Evolutionary conservation across 331 rosid species (phyloP).

Genomic region (Acacia pycnantha): DNA sequence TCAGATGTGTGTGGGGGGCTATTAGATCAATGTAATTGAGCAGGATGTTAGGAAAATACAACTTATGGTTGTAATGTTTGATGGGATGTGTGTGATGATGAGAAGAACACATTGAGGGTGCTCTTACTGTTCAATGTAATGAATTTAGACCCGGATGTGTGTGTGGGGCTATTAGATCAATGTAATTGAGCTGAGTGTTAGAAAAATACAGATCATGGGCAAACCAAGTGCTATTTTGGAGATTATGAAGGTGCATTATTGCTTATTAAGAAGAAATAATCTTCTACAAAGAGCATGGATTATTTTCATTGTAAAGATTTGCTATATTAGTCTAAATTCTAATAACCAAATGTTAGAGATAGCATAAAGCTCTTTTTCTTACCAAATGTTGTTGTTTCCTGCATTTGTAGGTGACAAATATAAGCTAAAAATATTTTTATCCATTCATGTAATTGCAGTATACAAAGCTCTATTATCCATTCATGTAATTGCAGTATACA

Average conservation of each 20-base stretch:
- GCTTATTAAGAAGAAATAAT: neutral
- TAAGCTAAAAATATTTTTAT: slow-evolving; percentile 4
- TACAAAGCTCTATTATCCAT: neutral
- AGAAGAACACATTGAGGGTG: neutral
- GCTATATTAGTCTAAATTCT: neutral
- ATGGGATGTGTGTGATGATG: slow-evolving; percentile 23
- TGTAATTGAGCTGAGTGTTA: too few relatives aligned
- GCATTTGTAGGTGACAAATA: neutral
- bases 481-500: slow-evolving; percentile 12
- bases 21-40: neutral
- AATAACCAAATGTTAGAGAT: neutral
- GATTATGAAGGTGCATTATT: slow-evolving; percentile 2
- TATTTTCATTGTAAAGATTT: neutral
- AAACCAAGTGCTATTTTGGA: slow-evolving; percentile 26
- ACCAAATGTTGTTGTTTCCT: neutral
- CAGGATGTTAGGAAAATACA: neutral
- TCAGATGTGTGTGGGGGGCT: neutral
- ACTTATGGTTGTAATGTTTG: neutral
- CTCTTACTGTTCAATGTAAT: too few relatives aligned
- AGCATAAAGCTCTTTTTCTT: neutral
- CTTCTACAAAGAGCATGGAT: neutral
- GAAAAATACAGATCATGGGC: neutral
- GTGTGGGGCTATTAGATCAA: too few relatives aligned
- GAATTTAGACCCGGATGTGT: too few relatives aligned
- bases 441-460: slow-evolving; percentile 13